Conservation (phyloP, 768 basidiomycete species). For the Hericium erinaceus region DNA sequence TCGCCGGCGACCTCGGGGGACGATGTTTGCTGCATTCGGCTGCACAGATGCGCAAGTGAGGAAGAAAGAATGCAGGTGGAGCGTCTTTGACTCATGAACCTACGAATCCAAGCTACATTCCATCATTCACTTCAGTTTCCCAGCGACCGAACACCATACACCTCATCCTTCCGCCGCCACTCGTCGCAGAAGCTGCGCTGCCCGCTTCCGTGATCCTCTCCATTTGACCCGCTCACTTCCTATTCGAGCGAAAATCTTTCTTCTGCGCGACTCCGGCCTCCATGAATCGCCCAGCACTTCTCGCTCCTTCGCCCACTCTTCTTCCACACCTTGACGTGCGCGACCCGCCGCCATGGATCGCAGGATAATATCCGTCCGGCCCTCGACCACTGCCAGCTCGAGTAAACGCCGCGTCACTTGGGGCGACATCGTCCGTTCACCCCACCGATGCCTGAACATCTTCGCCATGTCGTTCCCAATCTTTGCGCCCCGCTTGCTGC, state of each 20-base stretch:
- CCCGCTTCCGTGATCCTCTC: too few relatives aligned
- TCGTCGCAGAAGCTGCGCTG: too few relatives aligned
- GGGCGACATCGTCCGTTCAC: slow-evolving; percentile 42
- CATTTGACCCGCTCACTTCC: too few relatives aligned
- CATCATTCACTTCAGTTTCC: too few relatives aligned
- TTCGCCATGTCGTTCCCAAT: slow-evolving; percentile 36
- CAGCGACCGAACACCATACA: too few relatives aligned
- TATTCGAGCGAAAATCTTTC: neutral
- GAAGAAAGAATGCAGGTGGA: too few relatives aligned
- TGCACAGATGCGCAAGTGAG: too few relatives aligned
- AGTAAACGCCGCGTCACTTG: slow-evolving; percentile 52
- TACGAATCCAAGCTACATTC: too few relatives aligned
- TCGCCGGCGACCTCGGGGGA: too few relatives aligned
- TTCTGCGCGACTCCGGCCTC: neutral
- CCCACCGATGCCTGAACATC: slow-evolving; percentile 47
- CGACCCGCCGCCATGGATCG: slow-evolving; percentile 3
- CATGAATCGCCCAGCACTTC: slow-evolving; percentile 6
- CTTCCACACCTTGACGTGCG: neutral
- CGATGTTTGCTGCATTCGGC: too few relatives aligned
- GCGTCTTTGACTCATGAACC: too few relatives aligned
- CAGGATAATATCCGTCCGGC: slow-evolving; percentile 40
- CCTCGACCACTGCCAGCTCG: slow-evolving; percentile 54
- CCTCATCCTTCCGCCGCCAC: too few relatives aligned
- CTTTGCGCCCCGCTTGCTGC: slow-evolving; percentile 43
- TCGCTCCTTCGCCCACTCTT: slow-evolving; percentile 5